Conservation (phyloP, 176 grass and related monocot genomes). For the Aegilops longissima region DNA sequence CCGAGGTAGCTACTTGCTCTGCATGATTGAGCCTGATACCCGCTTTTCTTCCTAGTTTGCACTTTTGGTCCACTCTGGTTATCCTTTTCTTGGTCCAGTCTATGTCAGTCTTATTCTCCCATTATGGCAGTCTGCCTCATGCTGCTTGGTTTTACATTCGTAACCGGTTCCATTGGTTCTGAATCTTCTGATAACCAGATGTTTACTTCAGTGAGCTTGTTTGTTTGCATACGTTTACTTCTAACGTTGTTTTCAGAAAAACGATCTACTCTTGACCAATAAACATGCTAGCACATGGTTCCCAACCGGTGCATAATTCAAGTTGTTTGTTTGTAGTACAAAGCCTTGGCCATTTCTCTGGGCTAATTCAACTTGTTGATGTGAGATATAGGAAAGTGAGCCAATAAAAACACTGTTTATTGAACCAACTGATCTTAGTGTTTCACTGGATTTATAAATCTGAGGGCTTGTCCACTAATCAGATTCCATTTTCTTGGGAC, state of each 20-base stretch:
- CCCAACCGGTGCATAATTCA: background rate
- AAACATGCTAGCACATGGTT: background rate
- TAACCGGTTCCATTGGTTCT: conserved; percentile 14
- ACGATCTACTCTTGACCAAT: background rate
- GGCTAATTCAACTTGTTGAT: background rate
- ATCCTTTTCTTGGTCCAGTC: conserved; percentile 14
- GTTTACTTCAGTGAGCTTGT: background rate
- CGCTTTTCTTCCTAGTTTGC: conserved; percentile 25
- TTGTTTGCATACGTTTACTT: background rate
- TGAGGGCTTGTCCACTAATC: background rate
- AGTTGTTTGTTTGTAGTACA: background rate
- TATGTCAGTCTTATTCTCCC: conserved; percentile 22
- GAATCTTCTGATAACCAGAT: background rate
- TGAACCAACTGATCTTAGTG: background rate
- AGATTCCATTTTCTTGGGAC: background rate
- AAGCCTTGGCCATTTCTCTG: too few relatives aligned
- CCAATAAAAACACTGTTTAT: background rate
- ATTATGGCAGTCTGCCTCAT: conserved; percentile 28
- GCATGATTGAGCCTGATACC: conserved; percentile 38
- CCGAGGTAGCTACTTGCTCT: conserved; percentile 14
- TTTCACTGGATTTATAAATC: background rate
- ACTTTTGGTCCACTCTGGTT: conserved; percentile 37
- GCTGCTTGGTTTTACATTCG: conserved; percentile 34
- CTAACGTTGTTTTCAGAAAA: background rate
- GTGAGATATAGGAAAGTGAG: background rate